Evolutionary conservation across 1,284 basidiomycete genomes (phyloP).

Genomic region (Tilletiaria anomala): DNA sequence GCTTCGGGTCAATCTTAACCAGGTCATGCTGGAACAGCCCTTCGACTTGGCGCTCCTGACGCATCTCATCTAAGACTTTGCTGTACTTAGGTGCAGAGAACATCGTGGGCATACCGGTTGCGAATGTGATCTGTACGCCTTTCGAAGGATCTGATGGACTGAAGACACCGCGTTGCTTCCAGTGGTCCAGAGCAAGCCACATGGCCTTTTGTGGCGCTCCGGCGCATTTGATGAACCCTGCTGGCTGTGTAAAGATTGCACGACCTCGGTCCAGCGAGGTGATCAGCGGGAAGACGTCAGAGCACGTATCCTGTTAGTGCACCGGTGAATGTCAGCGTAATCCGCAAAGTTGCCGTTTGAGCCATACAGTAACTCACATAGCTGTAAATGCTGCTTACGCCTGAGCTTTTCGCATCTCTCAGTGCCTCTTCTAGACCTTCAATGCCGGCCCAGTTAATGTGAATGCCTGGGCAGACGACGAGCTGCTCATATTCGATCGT

Average conservation of each 20-base stretch:
- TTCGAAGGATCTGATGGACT: conserved; percentile 9
- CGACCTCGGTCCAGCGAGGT: conserved; percentile 59
- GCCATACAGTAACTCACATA: no score
- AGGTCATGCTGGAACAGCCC: conserved; percentile 75
- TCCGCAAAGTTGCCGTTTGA: no score
- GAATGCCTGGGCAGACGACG: conserved; percentile 74
- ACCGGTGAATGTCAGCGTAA: no score
- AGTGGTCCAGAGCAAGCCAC: conserved; percentile 34
- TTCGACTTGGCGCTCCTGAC: conserved; percentile 62
- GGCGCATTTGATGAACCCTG: conserved; percentile 86
- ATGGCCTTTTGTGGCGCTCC: conserved; percentile 50
- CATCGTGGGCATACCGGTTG: conserved; percentile 78
- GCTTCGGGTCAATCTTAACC: conserved; percentile 54
- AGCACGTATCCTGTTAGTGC: conserved; percentile 24
- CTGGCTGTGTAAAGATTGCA: conserved; percentile 83
- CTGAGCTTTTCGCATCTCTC: conserved; percentile 52
- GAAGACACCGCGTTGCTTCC: conserved; percentile 20
- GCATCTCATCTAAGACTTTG: conserved; percentile 63
- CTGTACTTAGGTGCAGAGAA: conserved; percentile 75
- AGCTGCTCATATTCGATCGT: conserved; percentile 70
- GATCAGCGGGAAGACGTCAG: conserved; percentile 25
- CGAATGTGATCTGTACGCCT: conserved; percentile 54
- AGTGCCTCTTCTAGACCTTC: conserved; percentile 66
- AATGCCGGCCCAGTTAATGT: conserved; percentile 60
- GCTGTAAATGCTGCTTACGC: conserved; percentile 84